Conservation (phyloP, 1,284 basidiomycete genomes). For the Marasmius tenuissimus region DNA sequence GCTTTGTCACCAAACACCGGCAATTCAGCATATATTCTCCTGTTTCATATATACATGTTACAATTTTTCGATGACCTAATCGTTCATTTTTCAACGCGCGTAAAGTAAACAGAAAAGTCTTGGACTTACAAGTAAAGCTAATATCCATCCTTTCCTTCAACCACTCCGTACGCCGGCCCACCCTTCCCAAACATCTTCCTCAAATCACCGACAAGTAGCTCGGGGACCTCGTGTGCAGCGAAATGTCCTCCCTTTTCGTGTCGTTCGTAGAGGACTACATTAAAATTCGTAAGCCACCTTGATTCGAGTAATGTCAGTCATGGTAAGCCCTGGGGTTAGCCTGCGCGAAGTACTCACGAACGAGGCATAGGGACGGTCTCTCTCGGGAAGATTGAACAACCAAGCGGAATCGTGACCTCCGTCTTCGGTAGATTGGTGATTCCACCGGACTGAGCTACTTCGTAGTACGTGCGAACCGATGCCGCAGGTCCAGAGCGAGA, state of each 20-base stretch:
- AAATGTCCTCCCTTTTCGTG: conserved; percentile 11
- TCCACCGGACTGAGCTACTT: conserved; percentile 14
- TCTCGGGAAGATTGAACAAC: conserved; percentile 31
- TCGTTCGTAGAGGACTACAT: conserved; percentile 4
- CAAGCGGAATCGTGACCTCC: conserved; percentile 25
- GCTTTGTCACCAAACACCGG: too few species aligned
- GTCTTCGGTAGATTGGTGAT: too few species aligned
- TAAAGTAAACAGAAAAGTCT: too few species aligned
- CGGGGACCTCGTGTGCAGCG: conserved; percentile 10
- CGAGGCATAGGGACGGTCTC: conserved; percentile 14
- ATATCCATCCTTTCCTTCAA: conserved; percentile 2
- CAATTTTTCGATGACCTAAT: too few species aligned
- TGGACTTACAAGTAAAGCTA: too few species aligned
- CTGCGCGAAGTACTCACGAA: background rate
- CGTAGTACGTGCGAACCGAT: conserved; percentile 39
- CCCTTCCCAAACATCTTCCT: conserved; percentile 9
- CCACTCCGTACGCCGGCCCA: conserved; percentile 8
- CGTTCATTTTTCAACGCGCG: too few species aligned
- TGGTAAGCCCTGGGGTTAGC: background rate
- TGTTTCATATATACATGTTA: too few species aligned
- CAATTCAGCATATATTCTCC: too few species aligned
- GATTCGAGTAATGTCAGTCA: background rate
- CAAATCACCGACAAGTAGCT: conserved; percentile 4
- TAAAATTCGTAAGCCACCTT: background rate
- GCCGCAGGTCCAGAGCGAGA: conserved; percentile 38